Base-by-base conservation (phyloP, 306 rosid species). In the Lablab purpureus region DNA sequence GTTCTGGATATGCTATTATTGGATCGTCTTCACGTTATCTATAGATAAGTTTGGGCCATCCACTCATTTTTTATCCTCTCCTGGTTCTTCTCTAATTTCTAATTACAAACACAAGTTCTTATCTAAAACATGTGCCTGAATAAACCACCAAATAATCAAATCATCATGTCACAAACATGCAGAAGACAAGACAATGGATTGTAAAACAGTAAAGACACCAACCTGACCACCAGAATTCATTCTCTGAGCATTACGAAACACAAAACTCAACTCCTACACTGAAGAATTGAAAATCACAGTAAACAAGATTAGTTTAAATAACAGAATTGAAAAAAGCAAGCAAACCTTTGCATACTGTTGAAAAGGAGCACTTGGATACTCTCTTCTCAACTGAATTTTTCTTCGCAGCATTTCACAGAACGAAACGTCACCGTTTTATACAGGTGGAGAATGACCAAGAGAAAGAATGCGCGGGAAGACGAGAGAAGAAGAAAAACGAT, bases 191-290 rank as follows among this genome's bases (percentile, higher is more conserved):
- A 70, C n/a, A 74, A 37, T 3, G 34, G 40, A 62, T 10, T 7
- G 30, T 52, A 64, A 82, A 50, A 10, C 14, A 11, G 55, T 36
- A 80, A 58, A 63, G 45, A 36, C 45, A 85, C 91, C 50, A 77
- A 92, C 99, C 99, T 94, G 97, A 67, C 95, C 87, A 87, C 99
- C 99, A 68, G 97, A 97, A 83, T 94, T 94, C 87, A 92, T 91
- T 82, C 88, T 89, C 75, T 89, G 89, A 13, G 97, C 92, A 87
- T 94, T 94, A 5, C 97, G 99, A 76, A 94, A 91, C 71, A 94
- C 91, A 46, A 87, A 59, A 76, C 89, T 94, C 84, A 94, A 76
- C 75, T 94, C 99, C 99, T 94, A 81, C 71, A 81, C 37, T 65
- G 32, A 41, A 77, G 46, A 80, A 73, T 22, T 21, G 36, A 81